Evolutionary conservation across 805 yeast species (phyloP).

Genomic region (Spathaspora girioi): DNA sequence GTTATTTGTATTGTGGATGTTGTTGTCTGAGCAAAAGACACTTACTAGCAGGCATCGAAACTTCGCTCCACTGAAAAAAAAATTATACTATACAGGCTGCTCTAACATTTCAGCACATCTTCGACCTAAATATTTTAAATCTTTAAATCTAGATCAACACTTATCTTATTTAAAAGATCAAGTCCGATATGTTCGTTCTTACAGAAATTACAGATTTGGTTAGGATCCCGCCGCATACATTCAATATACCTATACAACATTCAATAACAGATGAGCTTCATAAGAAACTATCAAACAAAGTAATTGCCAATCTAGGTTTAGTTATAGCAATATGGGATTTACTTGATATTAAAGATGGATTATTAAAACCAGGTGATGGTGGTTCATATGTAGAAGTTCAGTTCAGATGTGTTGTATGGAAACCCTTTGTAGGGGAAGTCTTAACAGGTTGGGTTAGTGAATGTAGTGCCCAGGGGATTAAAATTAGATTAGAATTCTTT

Average conservation of each 20-base stretch:
- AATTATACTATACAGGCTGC: background rate
- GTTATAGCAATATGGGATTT: conserved; percentile 85
- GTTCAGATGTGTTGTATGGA: conserved; percentile 77
- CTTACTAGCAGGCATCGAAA: background rate
- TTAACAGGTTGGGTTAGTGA: conserved; percentile 90
- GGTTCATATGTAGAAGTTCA: conserved; percentile 72
- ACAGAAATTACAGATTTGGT: conserved; percentile 79
- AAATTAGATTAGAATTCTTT: conserved; percentile 80
- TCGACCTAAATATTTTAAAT: background rate
- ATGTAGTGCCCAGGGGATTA: conserved; percentile 83
- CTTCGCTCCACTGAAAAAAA: background rate
- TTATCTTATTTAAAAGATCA: background rate
- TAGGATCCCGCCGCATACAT: conserved; percentile 82
- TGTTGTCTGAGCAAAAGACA: background rate
- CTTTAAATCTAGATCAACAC: background rate
- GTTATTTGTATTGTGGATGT: background rate
- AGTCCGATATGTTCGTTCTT: conserved; percentile 68
- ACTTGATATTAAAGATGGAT: conserved; percentile 78
- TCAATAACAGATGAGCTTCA: conserved; percentile 80
- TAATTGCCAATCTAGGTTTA: conserved; percentile 79
- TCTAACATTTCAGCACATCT: background rate
- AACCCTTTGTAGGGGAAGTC: conserved; percentile 93
- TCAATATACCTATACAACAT: conserved; percentile 65
- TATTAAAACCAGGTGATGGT: conserved; percentile 92
- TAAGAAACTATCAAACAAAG: conserved; percentile 79